phyloP scores from a whole-genome alignment of 202 grass and related monocot species.

The Thinopyrum obtusiflorum region DNA sequence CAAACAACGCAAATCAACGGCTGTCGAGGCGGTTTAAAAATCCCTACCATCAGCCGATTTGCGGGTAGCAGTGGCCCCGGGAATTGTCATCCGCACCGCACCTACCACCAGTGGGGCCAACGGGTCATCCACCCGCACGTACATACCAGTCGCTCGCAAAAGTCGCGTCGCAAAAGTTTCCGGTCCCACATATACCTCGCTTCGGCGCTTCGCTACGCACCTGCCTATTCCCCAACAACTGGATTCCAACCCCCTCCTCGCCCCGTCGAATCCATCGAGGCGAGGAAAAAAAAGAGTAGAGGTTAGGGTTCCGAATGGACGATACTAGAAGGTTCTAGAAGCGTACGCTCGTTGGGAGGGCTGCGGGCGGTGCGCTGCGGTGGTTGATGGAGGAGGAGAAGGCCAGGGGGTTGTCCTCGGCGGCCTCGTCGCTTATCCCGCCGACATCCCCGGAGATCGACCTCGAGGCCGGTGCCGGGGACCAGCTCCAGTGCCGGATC shows the following conservation, averaged over 20 bases:
- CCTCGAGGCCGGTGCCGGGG: conserved; percentile 71
- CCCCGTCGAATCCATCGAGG: conserved; percentile 10
- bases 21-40: no score
- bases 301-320: conserved; percentile 30
- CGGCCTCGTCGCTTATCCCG: conserved; percentile 67
- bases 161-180: background rate
- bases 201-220: conserved; percentile 24
- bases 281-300: background rate
- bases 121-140: background rate
- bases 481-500: conserved; percentile 94
- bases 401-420: conserved; percentile 9
- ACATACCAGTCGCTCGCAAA: background rate
- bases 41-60: no score
- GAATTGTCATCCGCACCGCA: background rate
- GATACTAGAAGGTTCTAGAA: background rate
- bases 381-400: conserved; percentile 48
- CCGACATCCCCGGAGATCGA: conserved; percentile 70
- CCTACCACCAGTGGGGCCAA: background rate
- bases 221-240: conserved; percentile 10
- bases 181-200: conserved; percentile 28
- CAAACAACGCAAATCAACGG: no score
- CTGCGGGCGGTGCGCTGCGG: background rate
- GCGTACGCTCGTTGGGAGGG: background rate
- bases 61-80: background rate
- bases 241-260: background rate